Base-by-base conservation (phyloP, 306 rosid species). In the Ceratonia siliqua region DNA sequence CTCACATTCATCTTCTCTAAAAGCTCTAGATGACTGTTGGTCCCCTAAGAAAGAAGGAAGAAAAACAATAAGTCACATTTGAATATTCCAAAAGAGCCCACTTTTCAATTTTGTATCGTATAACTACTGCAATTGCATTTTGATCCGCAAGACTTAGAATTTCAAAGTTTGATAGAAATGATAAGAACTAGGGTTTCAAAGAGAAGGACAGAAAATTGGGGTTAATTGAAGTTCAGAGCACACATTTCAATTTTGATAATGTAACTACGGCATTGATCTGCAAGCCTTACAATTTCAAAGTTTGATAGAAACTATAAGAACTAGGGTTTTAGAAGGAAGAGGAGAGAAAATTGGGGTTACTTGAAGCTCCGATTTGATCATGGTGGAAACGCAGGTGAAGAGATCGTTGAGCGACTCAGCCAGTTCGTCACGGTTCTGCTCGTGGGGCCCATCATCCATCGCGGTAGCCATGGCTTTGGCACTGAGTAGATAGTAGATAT, bases 331-430 rank as follows among this genome's bases (percentile, higher is more conserved):
- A 55, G 2, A 54, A 30, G 59, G 20, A 48, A 49, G 20, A 70
- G 49, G 55, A 49, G 42, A 68, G 39, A 54, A 75, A 61, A 24
- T 13, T 76, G 36, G 54, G 36, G 21, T 71, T 73, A 94, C 98
- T 83, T 88, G 91, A 76, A 94, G 93, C 82, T 94, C 97, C 1
- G 92, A 88, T 85, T 85, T 87, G 88, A 92, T 69, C 92, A 94
- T 87, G 85, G 92, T 62, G 77, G 94, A 79, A 72, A 94, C 84
- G 76, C 93, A 81, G 81, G 74, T 64, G 70, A 88, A 92, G 80
- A 92, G 97, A 59, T 83, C 89, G 65, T 81, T 81, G 21, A 92
- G 86, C 5, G 91, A 83, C 5, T 84, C 90, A 21, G 97, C 86
- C 11, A 94, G 85, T 27, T 86, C 89, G 75, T 84, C 93, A 1